Evolutionary conservation across 2,329 filamentous ascomycete species (phyloP), one percentile per base, ranked within the genome.

Genomic region (Talaromyces sp.): DNA sequence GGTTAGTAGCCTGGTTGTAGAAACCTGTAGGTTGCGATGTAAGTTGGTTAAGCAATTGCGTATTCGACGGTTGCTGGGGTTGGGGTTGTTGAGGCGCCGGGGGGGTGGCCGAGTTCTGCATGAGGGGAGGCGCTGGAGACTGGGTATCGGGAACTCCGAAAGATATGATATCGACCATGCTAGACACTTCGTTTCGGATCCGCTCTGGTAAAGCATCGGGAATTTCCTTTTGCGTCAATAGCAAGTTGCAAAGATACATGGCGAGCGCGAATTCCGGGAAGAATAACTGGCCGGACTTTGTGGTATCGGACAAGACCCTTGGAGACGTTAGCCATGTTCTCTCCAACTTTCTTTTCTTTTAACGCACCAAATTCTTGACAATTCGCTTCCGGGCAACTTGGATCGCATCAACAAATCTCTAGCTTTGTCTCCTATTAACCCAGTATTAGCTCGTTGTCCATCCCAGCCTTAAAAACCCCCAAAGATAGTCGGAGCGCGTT

Each of bases 131-230:
- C 47, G 76, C 75, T 15, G 78, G 80, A 39, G 57, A 15, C 44
- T 79, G 80, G 30, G 93, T 89, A 66, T 99, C 95, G 0, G 86
- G 87, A 27, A 97, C 85, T 67, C 89, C 92, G 73, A 99, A 99
- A 63, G 92, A 96, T 72, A 99, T 99, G 61, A 99, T 99, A 72
- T 99, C 95, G 47, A 99, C 95, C 93, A 99, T 98, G 77, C 95
- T 96, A 3, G 93, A 98, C 19, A 99, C 95, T 75, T 99, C 95
- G 70, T 99, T 99, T 79, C 88, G 90, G 66, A 99, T 88, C 62
- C 86, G 89, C 33, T 97, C 92, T 0, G 95, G 95, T 10, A 99
- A 82, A 6, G 73, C 75, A 1, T 82, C 72, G 0, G 95, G 95
- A 27, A 99, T 77, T 0, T 88, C 81, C 76, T 96, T 96, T 62